Evolutionary conservation across 345 rosid species (phyloP).

Genomic region (Garcia nutans): DNA sequence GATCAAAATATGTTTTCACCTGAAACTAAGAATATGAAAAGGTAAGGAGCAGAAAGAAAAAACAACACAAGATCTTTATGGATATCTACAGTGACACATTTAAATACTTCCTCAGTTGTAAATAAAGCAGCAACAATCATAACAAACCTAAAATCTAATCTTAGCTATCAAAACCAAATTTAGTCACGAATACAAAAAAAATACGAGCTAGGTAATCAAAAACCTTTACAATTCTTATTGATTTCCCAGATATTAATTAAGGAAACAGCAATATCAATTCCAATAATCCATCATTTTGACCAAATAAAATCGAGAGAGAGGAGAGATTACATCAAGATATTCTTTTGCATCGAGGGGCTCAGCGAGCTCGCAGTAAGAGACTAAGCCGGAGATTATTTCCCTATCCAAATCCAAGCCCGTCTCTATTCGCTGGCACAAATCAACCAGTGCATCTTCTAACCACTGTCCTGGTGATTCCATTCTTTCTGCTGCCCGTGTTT

Average conservation of each 20-base stretch:
- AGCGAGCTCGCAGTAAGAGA: constrained; percentile 89
- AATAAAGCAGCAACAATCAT: background rate
- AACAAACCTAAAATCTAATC: background rate
- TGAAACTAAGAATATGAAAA: no score
- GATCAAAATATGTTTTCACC: background rate
- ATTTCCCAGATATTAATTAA: no score
- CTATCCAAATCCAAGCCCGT: constrained; percentile 73
- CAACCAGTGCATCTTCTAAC: constrained; percentile 73
- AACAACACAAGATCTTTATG: background rate
- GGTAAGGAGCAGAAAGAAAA: background rate
- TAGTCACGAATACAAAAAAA: background rate
- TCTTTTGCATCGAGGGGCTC: constrained; percentile 91
- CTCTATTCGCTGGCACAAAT: constrained; percentile 56
- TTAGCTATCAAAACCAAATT: background rate
- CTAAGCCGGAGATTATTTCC: constrained; percentile 75
- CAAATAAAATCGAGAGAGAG: background rate
- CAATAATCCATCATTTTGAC: background rate
- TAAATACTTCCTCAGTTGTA: no score
- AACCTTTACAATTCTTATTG: background rate
- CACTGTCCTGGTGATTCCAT: constrained; percentile 75
- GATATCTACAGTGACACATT: background rate
- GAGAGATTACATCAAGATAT: constrained; percentile 70
- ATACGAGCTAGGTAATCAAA: background rate
- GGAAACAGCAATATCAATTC: background rate
- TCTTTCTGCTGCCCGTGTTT: background rate